Conservation (phyloP, 2,329 filamentous ascomycete species). For the Huntiella decipiens region DNA sequence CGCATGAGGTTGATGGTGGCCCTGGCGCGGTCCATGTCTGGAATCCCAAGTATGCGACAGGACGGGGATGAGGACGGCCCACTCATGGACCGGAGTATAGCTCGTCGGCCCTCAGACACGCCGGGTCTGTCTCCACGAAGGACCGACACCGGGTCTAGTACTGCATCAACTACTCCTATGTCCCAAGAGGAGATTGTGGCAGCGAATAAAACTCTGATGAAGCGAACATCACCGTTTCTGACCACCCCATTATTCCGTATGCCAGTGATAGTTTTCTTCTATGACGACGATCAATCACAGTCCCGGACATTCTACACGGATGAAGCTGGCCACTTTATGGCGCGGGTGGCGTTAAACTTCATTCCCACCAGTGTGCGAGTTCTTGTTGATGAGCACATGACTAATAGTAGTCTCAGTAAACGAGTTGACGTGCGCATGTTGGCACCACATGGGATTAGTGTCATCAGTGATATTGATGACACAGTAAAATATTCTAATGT, state of each 20-base stretch:
- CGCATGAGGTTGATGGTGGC: constrained; percentile 77
- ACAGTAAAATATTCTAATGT: constrained; percentile 95
- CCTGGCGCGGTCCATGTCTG: constrained; percentile 70
- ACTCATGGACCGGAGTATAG: constrained; percentile 25
- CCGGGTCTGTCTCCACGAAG: not conserved
- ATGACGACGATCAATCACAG: constrained; percentile 64
- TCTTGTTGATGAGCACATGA: constrained; percentile 68
- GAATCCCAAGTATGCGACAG: constrained; percentile 50
- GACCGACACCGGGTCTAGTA: not conserved
- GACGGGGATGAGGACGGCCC: constrained; percentile 10
- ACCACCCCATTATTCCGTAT: constrained; percentile 59
- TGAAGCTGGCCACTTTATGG: constrained; percentile 70
- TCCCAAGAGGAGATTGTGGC: constrained; percentile 54
- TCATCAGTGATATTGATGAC: constrained; percentile 96
- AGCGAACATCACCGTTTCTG: constrained; percentile 73
- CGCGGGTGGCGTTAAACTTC: constrained; percentile 70
- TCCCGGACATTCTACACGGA: constrained; percentile 74
- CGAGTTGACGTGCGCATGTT: constrained; percentile 55
- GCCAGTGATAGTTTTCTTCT: constrained; percentile 87
- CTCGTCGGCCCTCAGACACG: not conserved
- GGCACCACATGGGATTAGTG: constrained; percentile 60
- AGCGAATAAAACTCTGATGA: constrained; percentile 77
- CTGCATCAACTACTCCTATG: constrained; percentile 12
- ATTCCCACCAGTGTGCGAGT: constrained; percentile 78
- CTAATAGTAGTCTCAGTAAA: constrained; percentile 33